Base-by-base conservation (phyloP, 306 rosid genomes). In the Vicia villosa region DNA sequence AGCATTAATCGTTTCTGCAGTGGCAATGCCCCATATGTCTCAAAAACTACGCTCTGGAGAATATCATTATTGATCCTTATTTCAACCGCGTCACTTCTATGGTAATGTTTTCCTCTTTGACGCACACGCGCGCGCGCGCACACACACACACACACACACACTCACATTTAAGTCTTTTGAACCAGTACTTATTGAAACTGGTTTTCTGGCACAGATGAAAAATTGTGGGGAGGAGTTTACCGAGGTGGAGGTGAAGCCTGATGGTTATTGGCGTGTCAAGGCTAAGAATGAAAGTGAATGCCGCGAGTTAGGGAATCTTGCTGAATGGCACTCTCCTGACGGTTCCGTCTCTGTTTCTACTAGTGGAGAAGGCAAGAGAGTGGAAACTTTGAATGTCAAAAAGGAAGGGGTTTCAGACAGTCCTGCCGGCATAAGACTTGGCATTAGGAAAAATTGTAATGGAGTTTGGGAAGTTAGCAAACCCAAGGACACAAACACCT, bases 1-100 rank as follows among this genome's bases (percentile, higher is more conserved):
- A 21, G 32, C 68, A 30, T 77, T 81, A 36, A 74, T 80, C 83
- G 42, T 87, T 59, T 70, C 70, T 91, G 91, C 97, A 95, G 99
- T 95, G 99, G 99, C 99, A 95, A 45, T 95, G 99, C 71, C 99
- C 99, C 19, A 77, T 86, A 56, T 95, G 99, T 84, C 91, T 95
- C 30, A 91, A 87, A 83, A 95, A 95, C 77, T 91, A 89, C 51
- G 77, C 97, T 2, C 68, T 95, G 89, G 99, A 95, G 87, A 80
- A 89, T 80, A 59, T 95, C 68, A 83, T 95, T 40, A 69, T 89
- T 43, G 99, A 95, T 79, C 99, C 99, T 21, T 95, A 95, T 82
- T 95, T 95, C 83, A 95, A 89, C 65, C 84, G 91, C 40, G 84
- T 95, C 63, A 80, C 97, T 28, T 68, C 89, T 17, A 49, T 58